Evolutionary conservation across 495 filamentous ascomycete species (phyloP).

Genomic region (Apodospora peruviana): DNA sequence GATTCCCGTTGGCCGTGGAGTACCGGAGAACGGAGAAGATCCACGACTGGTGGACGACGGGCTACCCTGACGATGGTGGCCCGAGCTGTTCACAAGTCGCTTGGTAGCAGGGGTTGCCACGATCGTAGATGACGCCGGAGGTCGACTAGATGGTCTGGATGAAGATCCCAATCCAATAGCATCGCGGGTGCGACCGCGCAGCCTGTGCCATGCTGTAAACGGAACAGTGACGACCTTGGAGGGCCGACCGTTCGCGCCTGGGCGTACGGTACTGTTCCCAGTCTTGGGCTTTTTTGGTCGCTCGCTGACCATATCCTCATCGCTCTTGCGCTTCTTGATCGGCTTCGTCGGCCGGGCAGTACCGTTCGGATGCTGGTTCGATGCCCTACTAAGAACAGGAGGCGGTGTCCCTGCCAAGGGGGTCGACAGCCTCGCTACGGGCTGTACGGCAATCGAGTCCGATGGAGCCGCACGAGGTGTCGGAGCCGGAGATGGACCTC

Average conservation of each 20-base stretch:
- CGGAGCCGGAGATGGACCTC: neutral
- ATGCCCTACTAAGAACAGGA: neutral
- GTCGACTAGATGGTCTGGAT: neutral
- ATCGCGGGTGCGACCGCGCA: constrained; percentile 9
- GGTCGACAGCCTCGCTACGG: constrained; percentile 9
- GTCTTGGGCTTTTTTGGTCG: constrained; percentile 36
- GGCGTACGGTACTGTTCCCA: constrained; percentile 11
- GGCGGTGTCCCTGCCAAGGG: constrained; percentile 10
- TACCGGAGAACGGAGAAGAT: neutral
- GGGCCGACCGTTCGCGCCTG: constrained; percentile 12
- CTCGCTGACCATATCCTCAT: constrained; percentile 21
- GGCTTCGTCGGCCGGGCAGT: constrained; percentile 13
- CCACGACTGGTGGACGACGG: neutral
- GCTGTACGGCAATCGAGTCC: constrained; percentile 24
- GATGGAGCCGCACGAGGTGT: constrained; percentile 3
- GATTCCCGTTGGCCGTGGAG: neutral
- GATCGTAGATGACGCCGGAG: constrained; percentile 12
- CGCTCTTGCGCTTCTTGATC: constrained; percentile 28
- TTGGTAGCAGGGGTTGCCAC: constrained; percentile 11
- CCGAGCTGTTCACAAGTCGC: neutral
- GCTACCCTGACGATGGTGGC: too few relatives aligned
- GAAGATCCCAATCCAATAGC: neutral
- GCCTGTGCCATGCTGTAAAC: constrained; percentile 13
- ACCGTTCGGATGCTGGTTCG: constrained; percentile 5
- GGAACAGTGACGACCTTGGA: constrained; percentile 17